Conservation (phyloP, 202 grass and related monocot species). For the Brachypodium distachyon region DNA sequence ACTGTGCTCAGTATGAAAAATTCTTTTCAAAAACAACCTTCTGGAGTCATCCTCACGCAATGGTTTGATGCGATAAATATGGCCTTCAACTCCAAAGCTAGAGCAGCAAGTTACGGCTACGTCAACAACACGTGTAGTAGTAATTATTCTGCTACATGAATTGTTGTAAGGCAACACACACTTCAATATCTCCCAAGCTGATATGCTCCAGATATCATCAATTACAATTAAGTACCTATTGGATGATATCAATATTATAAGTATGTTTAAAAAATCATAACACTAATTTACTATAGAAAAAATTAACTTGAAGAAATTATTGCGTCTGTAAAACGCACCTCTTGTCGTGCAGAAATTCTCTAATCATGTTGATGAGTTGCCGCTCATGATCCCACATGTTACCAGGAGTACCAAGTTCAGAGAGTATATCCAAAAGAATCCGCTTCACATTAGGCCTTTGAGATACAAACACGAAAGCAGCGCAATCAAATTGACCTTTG, state of each 20-base stretch:
- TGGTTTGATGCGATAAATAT: background rate
- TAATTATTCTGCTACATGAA: background rate
- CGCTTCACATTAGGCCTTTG: background rate
- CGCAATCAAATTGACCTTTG: background rate
- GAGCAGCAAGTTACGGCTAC: background rate
- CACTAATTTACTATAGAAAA: background rate
- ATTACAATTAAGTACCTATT: background rate
- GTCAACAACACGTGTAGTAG: background rate
- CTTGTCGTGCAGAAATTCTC: too few species aligned
- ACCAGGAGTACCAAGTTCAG: too few species aligned
- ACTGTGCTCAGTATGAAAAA: background rate
- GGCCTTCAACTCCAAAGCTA: background rate
- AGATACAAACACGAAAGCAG: background rate
- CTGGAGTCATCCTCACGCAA: background rate
- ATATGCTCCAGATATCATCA: background rate
- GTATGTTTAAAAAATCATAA: background rate
- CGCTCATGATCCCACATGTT: too few species aligned
- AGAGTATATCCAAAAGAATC: background rate
- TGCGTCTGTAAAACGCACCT: too few species aligned
- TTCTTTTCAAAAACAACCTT: background rate
- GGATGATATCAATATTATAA: too few species aligned
- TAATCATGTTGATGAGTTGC: too few species aligned
- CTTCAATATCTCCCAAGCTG: background rate
- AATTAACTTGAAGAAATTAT: background rate
- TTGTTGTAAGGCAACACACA: background rate